Conservation (phyloP, 345 rosid genomes). For the Stellera chamaejasme region DNA sequence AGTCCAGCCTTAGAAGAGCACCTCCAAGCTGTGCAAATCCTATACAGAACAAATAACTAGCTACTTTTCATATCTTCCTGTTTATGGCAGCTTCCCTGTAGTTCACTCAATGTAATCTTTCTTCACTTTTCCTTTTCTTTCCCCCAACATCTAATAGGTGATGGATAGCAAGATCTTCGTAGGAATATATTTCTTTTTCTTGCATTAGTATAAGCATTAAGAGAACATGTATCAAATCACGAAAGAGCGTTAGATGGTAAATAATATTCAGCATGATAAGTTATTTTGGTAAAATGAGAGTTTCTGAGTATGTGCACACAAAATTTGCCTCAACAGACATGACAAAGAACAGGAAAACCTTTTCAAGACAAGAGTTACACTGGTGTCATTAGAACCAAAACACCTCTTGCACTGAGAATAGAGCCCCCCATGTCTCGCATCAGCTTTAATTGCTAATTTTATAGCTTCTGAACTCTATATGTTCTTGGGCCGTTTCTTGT, state of each 20-base stretch:
- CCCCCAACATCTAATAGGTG: slow-evolving; percentile 14
- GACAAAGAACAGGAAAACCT: background rate
- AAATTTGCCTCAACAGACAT: background rate
- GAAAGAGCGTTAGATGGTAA: slow-evolving; percentile 4
- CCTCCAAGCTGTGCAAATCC: slow-evolving; percentile 74
- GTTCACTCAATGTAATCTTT: slow-evolving; percentile 6
- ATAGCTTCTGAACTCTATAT: slow-evolving; percentile 5
- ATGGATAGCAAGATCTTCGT: slow-evolving; percentile 14
- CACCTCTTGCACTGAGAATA: too few species aligned
- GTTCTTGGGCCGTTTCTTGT: slow-evolving; percentile 33
- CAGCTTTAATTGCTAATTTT: too few species aligned
- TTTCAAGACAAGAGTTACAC: too few species aligned
- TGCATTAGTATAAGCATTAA: background rate
- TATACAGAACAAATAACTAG: slow-evolving; percentile 58
- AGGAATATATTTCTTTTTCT: slow-evolving; percentile 1
- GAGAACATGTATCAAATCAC: slow-evolving; percentile 7
- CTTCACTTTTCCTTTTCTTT: too few species aligned
- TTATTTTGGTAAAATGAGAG: background rate
- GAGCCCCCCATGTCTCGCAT: too few species aligned
- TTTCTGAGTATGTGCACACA: background rate
- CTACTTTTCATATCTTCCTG: slow-evolving; percentile 11
- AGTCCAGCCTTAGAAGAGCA: slow-evolving; percentile 49
- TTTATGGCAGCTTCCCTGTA: slow-evolving; percentile 8
- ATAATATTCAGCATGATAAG: slow-evolving; percentile 3
- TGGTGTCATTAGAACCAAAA: too few species aligned